Conservation (phyloP, 2,329 filamentous ascomycete genomes). For the Hypomyces rosellus region DNA sequence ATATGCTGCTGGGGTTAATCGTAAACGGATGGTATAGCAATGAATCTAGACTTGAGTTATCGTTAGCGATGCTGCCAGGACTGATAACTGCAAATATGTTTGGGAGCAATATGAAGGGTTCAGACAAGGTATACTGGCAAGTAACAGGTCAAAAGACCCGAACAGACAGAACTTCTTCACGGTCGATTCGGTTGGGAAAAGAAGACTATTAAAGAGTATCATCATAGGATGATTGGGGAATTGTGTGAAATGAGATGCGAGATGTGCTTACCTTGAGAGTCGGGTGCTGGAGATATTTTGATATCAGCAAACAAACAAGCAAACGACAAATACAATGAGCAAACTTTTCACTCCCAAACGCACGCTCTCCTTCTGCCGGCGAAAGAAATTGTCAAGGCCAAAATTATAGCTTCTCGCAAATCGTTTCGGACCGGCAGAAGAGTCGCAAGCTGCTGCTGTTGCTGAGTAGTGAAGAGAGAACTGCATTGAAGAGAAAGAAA, state of each 20-base stretch:
- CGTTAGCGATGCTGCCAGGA: constrained; percentile 5
- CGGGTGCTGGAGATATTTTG: background rate
- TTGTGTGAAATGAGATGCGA: constrained; percentile 15
- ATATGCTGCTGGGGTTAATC: constrained; percentile 3
- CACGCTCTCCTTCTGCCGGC: background rate
- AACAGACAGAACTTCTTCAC: constrained; percentile 68
- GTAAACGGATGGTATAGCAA: background rate
- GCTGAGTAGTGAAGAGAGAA: background rate
- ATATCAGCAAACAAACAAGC: background rate
- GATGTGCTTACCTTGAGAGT: constrained; percentile 18
- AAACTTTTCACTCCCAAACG: background rate
- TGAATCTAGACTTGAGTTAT: background rate
- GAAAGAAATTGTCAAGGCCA: background rate
- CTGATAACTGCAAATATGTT: constrained; percentile 4
- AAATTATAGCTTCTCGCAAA: background rate
- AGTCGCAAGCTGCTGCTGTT: background rate
- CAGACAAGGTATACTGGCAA: constrained; percentile 87
- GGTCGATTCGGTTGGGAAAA: constrained; percentile 85
- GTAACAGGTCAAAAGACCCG: constrained; percentile 70
- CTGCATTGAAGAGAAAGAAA: background rate
- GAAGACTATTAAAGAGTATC: constrained; percentile 68
- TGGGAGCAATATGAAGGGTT: constrained; percentile 27
- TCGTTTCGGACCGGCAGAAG: background rate
- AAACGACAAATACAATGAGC: constrained; percentile 1
- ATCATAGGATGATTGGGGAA: constrained; percentile 46